These are phyloP conservation scores for Cryptococcus wingfieldii DNA, from an alignment of 1,284 basidiomycete genomes.

Conservation along the genomic window DNA sequence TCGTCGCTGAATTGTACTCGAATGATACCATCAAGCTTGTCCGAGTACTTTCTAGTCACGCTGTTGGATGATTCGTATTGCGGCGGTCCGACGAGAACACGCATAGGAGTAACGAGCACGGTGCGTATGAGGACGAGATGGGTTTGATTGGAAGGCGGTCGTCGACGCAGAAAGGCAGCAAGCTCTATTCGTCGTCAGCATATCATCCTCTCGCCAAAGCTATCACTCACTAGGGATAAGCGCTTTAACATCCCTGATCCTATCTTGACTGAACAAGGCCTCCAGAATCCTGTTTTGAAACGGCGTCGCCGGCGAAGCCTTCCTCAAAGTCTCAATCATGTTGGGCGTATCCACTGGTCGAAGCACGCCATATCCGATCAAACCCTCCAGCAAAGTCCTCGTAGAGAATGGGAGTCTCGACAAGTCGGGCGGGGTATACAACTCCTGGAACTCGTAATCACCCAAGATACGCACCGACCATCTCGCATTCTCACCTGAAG, in stretches of 20 bases:
- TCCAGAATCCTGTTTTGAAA: constrained; percentile 40
- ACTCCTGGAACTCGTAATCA: neutral
- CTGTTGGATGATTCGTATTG: constrained; percentile 47
- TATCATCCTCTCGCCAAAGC: neutral
- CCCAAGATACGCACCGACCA: constrained; percentile 7
- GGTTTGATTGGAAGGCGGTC: constrained; percentile 7
- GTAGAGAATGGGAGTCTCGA: constrained; percentile 29
- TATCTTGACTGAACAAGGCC: constrained; percentile 40
- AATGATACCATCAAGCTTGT: constrained; percentile 42
- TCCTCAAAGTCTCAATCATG: constrained; percentile 22
- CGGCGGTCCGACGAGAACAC: constrained; percentile 43
- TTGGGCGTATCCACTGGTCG: constrained; percentile 25
- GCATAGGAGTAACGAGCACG: constrained; percentile 45
- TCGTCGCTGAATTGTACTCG: constrained; percentile 48
- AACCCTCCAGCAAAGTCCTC: constrained; percentile 42
- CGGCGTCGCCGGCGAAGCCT: constrained; percentile 10
- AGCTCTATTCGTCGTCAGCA: constrained; percentile 10
- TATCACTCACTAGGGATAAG: constrained; percentile 20
- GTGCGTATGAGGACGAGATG: constrained; percentile 44
- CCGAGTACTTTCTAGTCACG: constrained; percentile 39
- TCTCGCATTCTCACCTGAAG: constrained; percentile 2
- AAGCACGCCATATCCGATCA: constrained; percentile 42
- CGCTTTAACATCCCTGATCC: constrained; percentile 28
- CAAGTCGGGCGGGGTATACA: constrained; percentile 27
- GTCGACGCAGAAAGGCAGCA: constrained; percentile 21